These are phyloP conservation scores for Bryopsis sp. DNA, from an alignment of 139 green algal genomes.

Conservation along the genomic window DNA sequence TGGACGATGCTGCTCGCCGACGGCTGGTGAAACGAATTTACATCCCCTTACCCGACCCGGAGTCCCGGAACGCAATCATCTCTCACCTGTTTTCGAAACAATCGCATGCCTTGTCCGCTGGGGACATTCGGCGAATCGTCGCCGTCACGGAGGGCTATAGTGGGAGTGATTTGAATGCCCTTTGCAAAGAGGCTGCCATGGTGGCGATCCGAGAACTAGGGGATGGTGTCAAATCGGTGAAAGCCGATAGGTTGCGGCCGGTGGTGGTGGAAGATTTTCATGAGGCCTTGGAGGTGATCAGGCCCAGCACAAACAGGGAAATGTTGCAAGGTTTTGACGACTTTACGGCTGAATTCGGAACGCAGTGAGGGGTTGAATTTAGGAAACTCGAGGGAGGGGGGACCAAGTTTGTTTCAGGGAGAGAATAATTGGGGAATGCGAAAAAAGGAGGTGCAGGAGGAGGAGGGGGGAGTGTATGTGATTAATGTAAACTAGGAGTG, in stretches of 20 bases:
- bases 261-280: conserved; percentile 10
- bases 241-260: not conserved
- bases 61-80: conserved; percentile 40
- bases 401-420: too few relatives aligned
- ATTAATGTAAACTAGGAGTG: too few relatives aligned
- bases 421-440: too few relatives aligned
- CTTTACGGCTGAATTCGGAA: conserved; percentile 14
- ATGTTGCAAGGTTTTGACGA: conserved; percentile 8
- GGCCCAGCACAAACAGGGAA: not conserved
- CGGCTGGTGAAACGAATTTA: conserved; percentile 61
- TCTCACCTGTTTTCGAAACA: conserved; percentile 40
- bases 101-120: conserved; percentile 19
- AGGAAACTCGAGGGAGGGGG: too few relatives aligned
- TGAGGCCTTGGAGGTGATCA: conserved; percentile 10
- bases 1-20: conserved; percentile 57
- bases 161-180: conserved; percentile 63
- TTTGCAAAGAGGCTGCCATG: conserved; percentile 75
- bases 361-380: conserved; percentile 9
- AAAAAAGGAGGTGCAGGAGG: too few relatives aligned
- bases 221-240: not conserved
- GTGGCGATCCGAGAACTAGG: conserved; percentile 59
- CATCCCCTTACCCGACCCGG: conserved; percentile 49
- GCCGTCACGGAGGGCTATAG: conserved; percentile 46
- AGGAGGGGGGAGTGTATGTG: too few relatives aligned
- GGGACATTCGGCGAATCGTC: conserved; percentile 32